Evolutionary conservation across 2,329 filamentous ascomycete genomes (phyloP).

Genomic region (Beauveria asiatica): DNA sequence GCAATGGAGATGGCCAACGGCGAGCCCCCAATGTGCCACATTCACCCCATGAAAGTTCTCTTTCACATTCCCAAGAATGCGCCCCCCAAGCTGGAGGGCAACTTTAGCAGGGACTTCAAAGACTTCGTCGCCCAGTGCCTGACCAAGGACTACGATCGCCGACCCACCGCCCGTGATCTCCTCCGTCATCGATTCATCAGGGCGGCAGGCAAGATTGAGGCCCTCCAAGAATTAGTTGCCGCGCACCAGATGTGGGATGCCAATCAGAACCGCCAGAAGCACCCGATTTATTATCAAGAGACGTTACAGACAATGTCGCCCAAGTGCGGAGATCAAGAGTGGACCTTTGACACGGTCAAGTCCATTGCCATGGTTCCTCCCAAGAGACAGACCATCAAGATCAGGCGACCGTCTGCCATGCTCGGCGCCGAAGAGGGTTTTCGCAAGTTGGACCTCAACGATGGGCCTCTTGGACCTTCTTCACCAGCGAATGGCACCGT

Average conservation of each 20-base stretch:
- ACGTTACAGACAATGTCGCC: constrained; percentile 66
- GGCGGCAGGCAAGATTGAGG: constrained; percentile 78
- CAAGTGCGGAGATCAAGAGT: constrained; percentile 68
- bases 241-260: constrained; percentile 77
- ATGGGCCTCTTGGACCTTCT: constrained; percentile 48
- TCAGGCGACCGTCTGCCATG: constrained; percentile 47
- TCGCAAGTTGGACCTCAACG: constrained; percentile 52
- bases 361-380: constrained; percentile 43
- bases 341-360: constrained; percentile 93
- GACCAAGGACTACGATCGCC: constrained; percentile 79
- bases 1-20: constrained; percentile 84
- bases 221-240: constrained; percentile 77
- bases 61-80: constrained; percentile 86
- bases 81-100: constrained; percentile 74
- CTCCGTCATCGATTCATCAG: constrained; percentile 83
- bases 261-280: constrained; percentile 57
- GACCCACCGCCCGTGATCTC: constrained; percentile 79
- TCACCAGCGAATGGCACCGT: constrained; percentile 49
- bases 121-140: constrained; percentile 88
- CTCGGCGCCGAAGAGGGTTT: constrained; percentile 52
- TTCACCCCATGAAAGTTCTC: constrained; percentile 89
- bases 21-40: constrained; percentile 77
- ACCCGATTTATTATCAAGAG: constrained; percentile 86
- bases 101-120: constrained; percentile 84
- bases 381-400: constrained; percentile 43